phyloP scores from a whole-genome alignment of 768 basidiomycete species.

The Suillus alpinus region DNA sequence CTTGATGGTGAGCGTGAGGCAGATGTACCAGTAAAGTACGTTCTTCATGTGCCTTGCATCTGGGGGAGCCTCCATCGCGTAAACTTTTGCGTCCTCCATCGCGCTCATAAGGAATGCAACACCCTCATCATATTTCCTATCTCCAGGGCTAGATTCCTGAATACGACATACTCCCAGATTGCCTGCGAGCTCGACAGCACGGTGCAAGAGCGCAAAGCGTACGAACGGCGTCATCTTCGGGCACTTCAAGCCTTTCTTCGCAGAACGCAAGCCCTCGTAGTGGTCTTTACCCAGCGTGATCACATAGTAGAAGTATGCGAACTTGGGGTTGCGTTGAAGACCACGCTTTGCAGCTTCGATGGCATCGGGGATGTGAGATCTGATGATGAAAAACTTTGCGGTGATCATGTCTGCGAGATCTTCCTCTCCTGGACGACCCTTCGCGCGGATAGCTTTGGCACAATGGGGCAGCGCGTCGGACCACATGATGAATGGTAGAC shows the following conservation, averaged over 20 bases:
- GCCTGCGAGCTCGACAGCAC: conserved; percentile 60
- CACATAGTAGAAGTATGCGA: conserved; percentile 65
- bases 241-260: conserved; percentile 67
- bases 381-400: conserved; percentile 56
- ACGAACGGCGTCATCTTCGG: conserved; percentile 53
- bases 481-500: conserved; percentile 61
- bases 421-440: conserved; percentile 37
- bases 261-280: conserved; percentile 52
- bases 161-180: conserved; percentile 51
- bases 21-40: conserved; percentile 57
- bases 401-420: conserved; percentile 65
- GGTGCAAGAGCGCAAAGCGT: conserved; percentile 53
- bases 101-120: conserved; percentile 60
- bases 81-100: conserved; percentile 56
- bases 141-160: conserved; percentile 40
- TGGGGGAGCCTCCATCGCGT: conserved; percentile 54
- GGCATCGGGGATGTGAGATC: conserved; percentile 46
- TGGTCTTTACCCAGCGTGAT: conserved; percentile 49
- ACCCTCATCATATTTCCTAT: conserved; percentile 54
- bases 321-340: conserved; percentile 52
- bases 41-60: conserved; percentile 61
- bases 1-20: conserved; percentile 49
- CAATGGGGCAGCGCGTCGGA: conserved; percentile 57
- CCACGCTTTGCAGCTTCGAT: conserved; percentile 43
- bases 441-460: conserved; percentile 51